Conservation (phyloP, 2,329 filamentous ascomycete species). For the Trichoderma polysporum region DNA sequence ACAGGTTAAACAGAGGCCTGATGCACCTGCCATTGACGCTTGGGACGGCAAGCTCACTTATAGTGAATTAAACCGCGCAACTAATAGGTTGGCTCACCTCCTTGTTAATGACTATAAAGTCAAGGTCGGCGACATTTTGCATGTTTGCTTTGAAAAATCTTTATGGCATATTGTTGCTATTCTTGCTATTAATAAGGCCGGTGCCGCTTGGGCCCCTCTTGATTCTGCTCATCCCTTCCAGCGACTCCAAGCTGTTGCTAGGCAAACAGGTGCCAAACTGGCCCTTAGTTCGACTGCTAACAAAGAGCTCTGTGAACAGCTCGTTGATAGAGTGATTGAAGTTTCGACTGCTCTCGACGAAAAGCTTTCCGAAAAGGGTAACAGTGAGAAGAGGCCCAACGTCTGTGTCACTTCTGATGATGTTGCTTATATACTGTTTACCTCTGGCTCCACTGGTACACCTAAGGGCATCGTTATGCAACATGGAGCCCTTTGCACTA, state of each 20-base stretch:
- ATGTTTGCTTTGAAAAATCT: constrained; percentile 24
- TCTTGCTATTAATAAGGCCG: constrained; percentile 19
- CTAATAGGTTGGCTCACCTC: constrained; percentile 21
- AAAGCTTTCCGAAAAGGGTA: not conserved
- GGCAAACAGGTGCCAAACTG: not conserved
- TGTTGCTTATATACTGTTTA: constrained; percentile 7
- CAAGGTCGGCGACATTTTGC: constrained; percentile 10
- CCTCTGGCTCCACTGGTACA: constrained; percentile 7
- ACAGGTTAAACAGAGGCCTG: not conserved
- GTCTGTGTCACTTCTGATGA: not conserved
- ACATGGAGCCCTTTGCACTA: constrained; percentile 12
- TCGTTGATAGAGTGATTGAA: constrained; percentile 6
- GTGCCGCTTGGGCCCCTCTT: constrained; percentile 22
- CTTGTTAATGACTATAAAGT: constrained; percentile 8
- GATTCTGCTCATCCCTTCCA: constrained; percentile 20
- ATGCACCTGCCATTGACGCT: constrained; percentile 20
- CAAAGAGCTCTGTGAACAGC: not conserved
- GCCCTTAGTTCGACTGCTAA: constrained; percentile 9
- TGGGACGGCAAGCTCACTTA: constrained; percentile 28
- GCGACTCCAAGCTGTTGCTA: not conserved
- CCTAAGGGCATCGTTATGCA: constrained; percentile 19
- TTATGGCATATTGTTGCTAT: constrained; percentile 23
- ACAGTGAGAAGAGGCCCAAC: not conserved
- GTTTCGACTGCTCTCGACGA: not conserved
- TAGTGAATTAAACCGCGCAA: constrained; percentile 19